These are phyloP conservation scores for Penicillium herquei DNA, from an alignment of 495 filamentous ascomycete genomes.

Conservation along the genomic window DNA sequence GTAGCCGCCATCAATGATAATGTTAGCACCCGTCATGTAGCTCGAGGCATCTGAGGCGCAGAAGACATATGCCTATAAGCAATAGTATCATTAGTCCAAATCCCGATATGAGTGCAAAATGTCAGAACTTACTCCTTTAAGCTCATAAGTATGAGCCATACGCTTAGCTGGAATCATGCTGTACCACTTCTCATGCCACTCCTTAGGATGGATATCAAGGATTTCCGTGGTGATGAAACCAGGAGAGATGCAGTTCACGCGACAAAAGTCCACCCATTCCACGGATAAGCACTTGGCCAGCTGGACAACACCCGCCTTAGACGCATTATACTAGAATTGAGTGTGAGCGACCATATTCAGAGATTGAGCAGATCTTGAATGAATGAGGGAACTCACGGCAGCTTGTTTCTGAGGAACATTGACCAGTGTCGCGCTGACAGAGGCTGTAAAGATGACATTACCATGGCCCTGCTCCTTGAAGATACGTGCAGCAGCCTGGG, in stretches of 20 bases:
- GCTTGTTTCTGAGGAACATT: conserved; percentile 48
- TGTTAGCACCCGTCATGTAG: conserved; percentile 36
- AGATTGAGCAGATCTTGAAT: neutral
- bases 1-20: conserved; percentile 37
- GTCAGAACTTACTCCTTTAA: conserved; percentile 29
- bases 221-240: conserved; percentile 45
- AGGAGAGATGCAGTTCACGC: conserved; percentile 46
- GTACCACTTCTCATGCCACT: conserved; percentile 26
- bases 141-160: conserved; percentile 29
- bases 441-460: conserved; percentile 44
- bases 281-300: conserved; percentile 36
- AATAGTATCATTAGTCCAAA: too few species aligned
- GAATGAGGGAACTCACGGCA: conserved; percentile 16
- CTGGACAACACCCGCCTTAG: conserved; percentile 39
- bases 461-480: conserved; percentile 41
- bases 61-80: conserved; percentile 30
- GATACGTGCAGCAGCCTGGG: conserved; percentile 40
- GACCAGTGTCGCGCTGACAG: conserved; percentile 41
- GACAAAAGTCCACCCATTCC: conserved; percentile 39
- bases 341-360: neutral
- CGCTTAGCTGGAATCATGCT: conserved; percentile 31
- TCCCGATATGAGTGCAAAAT: neutral
- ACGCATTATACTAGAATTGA: conserved; percentile 33
- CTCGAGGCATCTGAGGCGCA: conserved; percentile 34
- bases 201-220: conserved; percentile 20